These are phyloP conservation scores for Sarcomyxa edulis DNA, from an alignment of 768 basidiomycete genomes.

Conservation along the genomic window DNA sequence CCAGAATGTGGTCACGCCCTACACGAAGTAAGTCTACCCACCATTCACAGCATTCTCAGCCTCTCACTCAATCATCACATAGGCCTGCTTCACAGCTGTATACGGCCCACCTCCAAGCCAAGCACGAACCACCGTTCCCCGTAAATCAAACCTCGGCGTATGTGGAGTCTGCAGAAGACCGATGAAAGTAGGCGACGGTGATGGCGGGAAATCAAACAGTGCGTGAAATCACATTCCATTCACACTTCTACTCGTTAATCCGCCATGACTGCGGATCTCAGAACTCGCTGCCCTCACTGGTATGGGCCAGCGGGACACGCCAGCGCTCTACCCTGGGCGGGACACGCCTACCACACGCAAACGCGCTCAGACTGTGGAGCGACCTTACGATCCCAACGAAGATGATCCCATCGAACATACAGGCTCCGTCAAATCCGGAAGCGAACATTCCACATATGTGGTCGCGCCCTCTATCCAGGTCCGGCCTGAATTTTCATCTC, in stretches of 20 bases:
- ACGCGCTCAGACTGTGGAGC: conserved; percentile 23
- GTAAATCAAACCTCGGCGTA: conserved; percentile 83
- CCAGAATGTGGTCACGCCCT: conserved; percentile 97
- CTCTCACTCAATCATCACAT: conserved; percentile 7
- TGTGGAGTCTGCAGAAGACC: conserved; percentile 96
- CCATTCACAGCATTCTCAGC: conserved; percentile 2
- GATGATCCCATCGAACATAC: conserved; percentile 80
- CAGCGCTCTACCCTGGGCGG: conserved; percentile 64
- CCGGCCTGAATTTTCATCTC: conserved; percentile 83
- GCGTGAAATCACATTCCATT: conserved; percentile 31
- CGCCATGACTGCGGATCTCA: conserved; percentile 25
- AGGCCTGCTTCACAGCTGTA: conserved; percentile 96
- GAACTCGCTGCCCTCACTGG: conserved; percentile 94
- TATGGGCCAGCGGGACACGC: conserved; percentile 59
- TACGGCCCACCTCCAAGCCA: conserved; percentile 81
- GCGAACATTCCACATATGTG: conserved; percentile 60
- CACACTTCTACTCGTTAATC: too few species aligned
- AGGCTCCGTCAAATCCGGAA: conserved; percentile 41
- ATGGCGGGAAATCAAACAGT: conserved; percentile 88
- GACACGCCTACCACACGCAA: conserved; percentile 47
- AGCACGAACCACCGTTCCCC: conserved; percentile 46
- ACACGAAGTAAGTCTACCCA: conserved; percentile 66
- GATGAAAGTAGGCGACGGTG: conserved; percentile 92
- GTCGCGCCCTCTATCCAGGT: conserved; percentile 93
- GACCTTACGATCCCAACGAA: conserved; percentile 65